Base-by-base conservation (phyloP, 176 grass and related monocot species). In the Oryza brachyantha region DNA sequence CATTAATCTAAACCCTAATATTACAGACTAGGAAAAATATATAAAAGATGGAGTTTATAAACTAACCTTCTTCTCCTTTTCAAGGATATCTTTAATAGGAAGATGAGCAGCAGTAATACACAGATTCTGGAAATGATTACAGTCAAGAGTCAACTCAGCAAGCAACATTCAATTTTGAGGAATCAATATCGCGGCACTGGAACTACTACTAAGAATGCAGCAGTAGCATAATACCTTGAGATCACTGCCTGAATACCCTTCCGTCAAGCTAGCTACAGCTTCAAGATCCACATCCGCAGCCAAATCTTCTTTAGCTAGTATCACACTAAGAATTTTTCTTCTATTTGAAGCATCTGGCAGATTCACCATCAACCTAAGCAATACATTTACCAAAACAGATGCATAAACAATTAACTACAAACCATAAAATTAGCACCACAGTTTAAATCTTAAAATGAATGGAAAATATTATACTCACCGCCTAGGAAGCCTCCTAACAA, bases 171-270 rank as follows among this genome's bases (percentile, higher is more conserved):
- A 43, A 71, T 31, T 31, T 62, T 61, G 21, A 70, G 26, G 52
- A 63, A 31, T 60, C 32, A 80, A 29, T 16, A 57, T 11, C 0
- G 13, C 42, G 52, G 60, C 14, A 73, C 7, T 45, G 52, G 37
- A 71, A 59, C 6, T 0, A 16, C 5, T 75, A 29, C 14, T 31
- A 19, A 66, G 17, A 79, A 70, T 5, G 25, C 71, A 37, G 28
- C 41, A 37, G 22, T 45, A 64, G 8, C 57, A 70, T 24, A 29
- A 55, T 62, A 97, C 96, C 96, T 99, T 99, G 48, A 99, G 83
- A 80, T 99, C 96, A 71, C 96, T 99, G 61, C 96, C 96, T 10
- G 96, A 99, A 73, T 95, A 99, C 26, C 96, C 96, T 74, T 95
- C 96, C 0, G 90, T 95, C 86, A 99, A 91, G 62, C 66, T 93